A percentile compares a stretch with the other conserved stretches of the same genome.
These are phyloP conservation scores for Paspalum notatum DNA, from an alignment of 176 grass and related monocot species.

Conservation along the genomic window DNA sequence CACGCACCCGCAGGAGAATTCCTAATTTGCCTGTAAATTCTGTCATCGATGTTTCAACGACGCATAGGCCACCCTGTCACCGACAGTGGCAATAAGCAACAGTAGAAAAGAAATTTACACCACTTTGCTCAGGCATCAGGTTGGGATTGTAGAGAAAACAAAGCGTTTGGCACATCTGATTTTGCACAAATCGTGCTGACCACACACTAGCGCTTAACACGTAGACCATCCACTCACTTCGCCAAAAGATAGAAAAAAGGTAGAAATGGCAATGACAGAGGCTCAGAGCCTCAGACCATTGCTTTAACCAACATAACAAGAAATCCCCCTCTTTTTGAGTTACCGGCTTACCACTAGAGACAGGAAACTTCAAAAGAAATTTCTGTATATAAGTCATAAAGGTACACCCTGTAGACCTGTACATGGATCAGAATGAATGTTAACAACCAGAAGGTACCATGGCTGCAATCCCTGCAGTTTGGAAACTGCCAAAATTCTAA, in stretches of 20 bases:
- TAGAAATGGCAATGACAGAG: neutral
- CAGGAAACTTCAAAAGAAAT: neutral
- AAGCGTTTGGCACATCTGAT: no score
- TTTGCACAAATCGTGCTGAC: neutral
- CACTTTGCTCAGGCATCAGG: no score
- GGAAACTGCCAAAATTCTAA: neutral
- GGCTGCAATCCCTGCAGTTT: neutral
- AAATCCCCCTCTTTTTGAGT: neutral
- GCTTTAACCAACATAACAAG: conserved; percentile 18
- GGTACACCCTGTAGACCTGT: neutral
- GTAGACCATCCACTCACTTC: neutral
- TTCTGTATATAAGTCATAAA: neutral
- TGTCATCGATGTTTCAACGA: no score
- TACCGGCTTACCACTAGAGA: neutral
- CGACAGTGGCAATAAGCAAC: no score
- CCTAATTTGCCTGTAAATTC: no score
- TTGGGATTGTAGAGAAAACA: no score
- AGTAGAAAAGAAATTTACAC: no score
- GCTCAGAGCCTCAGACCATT: neutral
- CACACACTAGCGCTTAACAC: neutral
- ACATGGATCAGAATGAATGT: neutral
- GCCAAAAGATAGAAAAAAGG: neutral
- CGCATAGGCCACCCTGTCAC: no score
- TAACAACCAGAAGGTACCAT: neutral
- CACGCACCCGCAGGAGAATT: no score